phyloP scores from a whole-genome alignment of 352 stramenopile genomes.

The Pythium vanterpoolii region DNA sequence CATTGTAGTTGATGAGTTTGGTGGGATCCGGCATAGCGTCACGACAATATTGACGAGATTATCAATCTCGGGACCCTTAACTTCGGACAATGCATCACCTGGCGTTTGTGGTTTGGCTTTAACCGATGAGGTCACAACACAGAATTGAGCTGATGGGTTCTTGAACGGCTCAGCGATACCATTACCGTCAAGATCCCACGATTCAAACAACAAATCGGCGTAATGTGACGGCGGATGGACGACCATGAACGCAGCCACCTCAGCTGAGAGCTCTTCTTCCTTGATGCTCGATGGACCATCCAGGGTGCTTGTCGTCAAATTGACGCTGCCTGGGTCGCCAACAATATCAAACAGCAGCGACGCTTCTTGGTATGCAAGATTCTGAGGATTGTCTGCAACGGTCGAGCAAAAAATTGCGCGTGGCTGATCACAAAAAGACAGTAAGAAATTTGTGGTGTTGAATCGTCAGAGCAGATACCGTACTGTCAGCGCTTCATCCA shows the following conservation, averaged over 20 bases:
- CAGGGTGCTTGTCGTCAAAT: conserved; percentile 42
- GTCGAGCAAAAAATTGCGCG: conserved; percentile 43
- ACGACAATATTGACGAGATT: conserved; percentile 14
- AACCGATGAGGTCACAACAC: conserved; percentile 26
- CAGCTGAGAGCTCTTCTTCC: conserved; percentile 33
- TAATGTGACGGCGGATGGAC: conserved; percentile 35
- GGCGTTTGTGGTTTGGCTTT: conserved; percentile 17
- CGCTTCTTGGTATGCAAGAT: conserved; percentile 35
- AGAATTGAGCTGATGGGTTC: conserved; percentile 40
- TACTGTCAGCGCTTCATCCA: neutral
- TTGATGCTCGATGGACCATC: conserved; percentile 34
- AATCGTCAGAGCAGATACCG: neutral
- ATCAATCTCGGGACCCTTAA: neutral
- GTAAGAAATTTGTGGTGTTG: neutral
- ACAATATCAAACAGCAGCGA: conserved; percentile 44
- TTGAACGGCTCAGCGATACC: conserved; percentile 30
- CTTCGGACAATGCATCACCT: conserved; percentile 24
- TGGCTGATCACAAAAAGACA: conserved; percentile 21
- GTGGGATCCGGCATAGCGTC: conserved; percentile 9
- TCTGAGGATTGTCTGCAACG: neutral
- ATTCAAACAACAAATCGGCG: conserved; percentile 21
- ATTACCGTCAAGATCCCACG: conserved; percentile 24
- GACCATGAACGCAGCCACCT: conserved; percentile 34
- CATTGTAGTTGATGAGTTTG: neutral
- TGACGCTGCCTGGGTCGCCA: conserved; percentile 44